Evolutionary conservation across 257 asterid species (phyloP).

Genomic region (Lycium barbarum): DNA sequence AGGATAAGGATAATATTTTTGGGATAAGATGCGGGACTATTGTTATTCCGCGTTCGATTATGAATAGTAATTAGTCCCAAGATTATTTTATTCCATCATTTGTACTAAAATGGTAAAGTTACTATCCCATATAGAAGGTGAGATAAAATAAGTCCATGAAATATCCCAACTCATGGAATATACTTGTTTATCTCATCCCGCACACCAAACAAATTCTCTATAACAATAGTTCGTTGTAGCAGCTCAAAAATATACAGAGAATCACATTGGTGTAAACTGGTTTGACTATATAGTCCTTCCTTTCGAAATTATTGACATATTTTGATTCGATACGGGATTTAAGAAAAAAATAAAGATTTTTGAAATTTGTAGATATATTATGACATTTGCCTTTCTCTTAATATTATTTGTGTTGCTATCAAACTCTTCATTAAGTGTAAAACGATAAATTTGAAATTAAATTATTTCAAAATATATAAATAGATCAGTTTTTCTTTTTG

Average conservation of each 20-base stretch:
- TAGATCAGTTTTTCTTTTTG: too few relatives aligned
- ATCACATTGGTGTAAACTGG: rapidly evolving
- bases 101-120: too few relatives aligned
- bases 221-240: background rate
- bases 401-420: background rate
- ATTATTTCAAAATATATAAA: background rate
- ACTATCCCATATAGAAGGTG: too few relatives aligned
- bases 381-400: background rate
- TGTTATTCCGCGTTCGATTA: too few relatives aligned
- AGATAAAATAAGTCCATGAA: too few relatives aligned
- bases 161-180: too few relatives aligned
- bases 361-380: background rate
- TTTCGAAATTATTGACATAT: background rate
- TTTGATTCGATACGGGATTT: background rate
- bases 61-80: too few relatives aligned
- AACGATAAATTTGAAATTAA: background rate
- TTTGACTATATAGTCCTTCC: rapidly evolving
- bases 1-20: too few relatives aligned
- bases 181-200: too few relatives aligned
- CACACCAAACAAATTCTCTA: background rate
- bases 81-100: too few relatives aligned
- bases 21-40: too few relatives aligned
- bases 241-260: background rate
- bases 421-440: background rate
- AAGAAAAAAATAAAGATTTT: background rate